Percentiles rank a stretch among this genome's conserved stretches.
Conservation (phyloP, 2,329 filamentous ascomycete species). For the Penicillium sp. region DNA sequence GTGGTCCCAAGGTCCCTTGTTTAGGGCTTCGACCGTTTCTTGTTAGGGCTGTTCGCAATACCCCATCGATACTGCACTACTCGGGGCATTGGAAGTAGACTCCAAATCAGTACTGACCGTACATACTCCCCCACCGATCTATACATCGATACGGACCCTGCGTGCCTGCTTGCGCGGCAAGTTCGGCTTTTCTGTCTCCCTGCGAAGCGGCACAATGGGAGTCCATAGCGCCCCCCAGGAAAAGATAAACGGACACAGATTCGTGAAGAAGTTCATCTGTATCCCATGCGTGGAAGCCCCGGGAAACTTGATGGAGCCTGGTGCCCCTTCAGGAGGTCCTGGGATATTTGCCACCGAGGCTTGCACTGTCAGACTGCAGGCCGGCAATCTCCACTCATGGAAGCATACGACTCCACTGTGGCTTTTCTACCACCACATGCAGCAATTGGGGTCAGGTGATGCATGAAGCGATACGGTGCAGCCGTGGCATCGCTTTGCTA, state of each 20-base stretch:
- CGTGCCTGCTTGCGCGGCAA: not conserved
- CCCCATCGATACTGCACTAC: not conserved
- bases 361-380: conserved; percentile 13
- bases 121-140: not conserved
- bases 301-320: not conserved
- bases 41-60: not conserved
- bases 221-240: conserved; percentile 1
- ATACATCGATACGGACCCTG: not conserved
- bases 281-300: not conserved
- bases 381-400: conserved; percentile 9
- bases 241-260: not conserved
- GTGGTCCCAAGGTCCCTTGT: not conserved
- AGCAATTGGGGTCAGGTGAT: not conserved
- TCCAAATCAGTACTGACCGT: not conserved
- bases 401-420: conserved; percentile 14
- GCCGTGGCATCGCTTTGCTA: not conserved
- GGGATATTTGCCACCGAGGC: conserved; percentile 5
- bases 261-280: conserved; percentile 17
- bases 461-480: not conserved
- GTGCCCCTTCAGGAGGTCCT: not conserved
- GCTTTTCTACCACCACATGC: conserved; percentile 5
- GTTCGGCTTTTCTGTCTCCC: not conserved
- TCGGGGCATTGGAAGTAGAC: no score
- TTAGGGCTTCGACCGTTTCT: not conserved
- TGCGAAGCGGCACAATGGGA: not conserved